Base-by-base conservation (phyloP, 2,329 filamentous ascomycete genomes). In the Shiraia sp. region DNA sequence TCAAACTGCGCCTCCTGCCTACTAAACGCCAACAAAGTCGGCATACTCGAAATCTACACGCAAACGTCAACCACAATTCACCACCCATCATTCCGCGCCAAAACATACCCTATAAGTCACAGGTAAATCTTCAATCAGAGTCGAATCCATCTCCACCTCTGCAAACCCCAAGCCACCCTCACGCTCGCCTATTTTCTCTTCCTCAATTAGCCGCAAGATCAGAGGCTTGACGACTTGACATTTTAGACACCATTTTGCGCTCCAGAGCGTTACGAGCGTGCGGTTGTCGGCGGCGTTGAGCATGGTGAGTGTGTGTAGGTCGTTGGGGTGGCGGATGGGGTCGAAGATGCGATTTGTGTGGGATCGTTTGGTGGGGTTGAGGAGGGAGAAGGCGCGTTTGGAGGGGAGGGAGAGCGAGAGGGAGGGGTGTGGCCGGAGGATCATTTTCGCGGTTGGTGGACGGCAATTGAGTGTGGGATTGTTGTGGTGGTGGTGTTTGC, bases 231-330 rank as follows among this genome's bases (percentile, higher is more conserved):
- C 62, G 8, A 61, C 55, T 16, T 70, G 67, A 56, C 74, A 77
- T 4, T 70, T 71, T 1, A 65, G 56, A 46, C 72, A 75, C 72
- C 74, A 79, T 3, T 70, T 70, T 2, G 76, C 73, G 28, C 69
- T 75, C 75, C 75, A 79, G 9, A 78, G 59, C 0, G 76, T 79
- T 31, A 79, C 68, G 1, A 79, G 57, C 0, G 75, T 67, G 7
- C 65, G 62, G 29, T 73, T 69, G 10, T 62, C 69, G 49, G 69
- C 72, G 8, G 75, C 70, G 12, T 72, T 75, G 46, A 76, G 69
- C 33, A 78, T 66, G 6, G 72, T 71, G 6, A 79, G 70, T 4
- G 69, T 75, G 39, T 75, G 66, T 9, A 78, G 65, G 44, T 78
- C 75, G 25, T 72, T 64, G 35, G 75, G 73, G 23, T 61, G 66